Percentiles rank a stretch among this genome's conserved stretches.
Conservation (phyloP, 2,329 filamentous ascomycete genomes). For the Microdochium nivale region DNA sequence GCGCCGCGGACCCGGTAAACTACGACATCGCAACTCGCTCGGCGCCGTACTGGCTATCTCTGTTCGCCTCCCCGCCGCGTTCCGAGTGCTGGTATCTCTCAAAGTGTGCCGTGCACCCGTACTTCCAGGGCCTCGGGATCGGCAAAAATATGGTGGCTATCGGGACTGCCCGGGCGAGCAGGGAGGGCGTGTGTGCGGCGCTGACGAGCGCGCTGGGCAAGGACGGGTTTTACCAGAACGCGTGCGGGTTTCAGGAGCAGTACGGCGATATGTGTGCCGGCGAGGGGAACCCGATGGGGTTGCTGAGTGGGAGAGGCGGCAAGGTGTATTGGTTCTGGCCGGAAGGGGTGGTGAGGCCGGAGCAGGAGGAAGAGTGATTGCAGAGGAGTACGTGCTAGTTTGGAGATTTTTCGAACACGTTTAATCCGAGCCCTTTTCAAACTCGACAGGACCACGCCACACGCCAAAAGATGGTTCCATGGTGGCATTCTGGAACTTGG, state of each 20-base stretch:
- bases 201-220: neutral
- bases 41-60: neutral
- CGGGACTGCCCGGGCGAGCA: neutral
- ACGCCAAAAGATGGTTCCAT: no score
- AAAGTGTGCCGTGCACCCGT: neutral
- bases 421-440: no score
- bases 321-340: neutral
- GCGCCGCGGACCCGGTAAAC: neutral
- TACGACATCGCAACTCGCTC: neutral
- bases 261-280: neutral
- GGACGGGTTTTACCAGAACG: neutral
- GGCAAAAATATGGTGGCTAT: neutral
- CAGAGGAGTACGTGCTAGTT: no score
- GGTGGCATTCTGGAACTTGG: no score
- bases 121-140: neutral
- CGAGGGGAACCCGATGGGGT: neutral
- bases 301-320: neutral
- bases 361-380: no score
- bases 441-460: no score
- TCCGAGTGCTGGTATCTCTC: neutral
- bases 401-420: no score
- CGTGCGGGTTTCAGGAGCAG: neutral
- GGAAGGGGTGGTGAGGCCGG: neutral
- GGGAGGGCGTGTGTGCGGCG: neutral
- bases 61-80: neutral